Evolutionary conservation across 176 grass and related monocot genomes (phyloP), one percentile per base, ranked within the genome.

Genomic region (Bonia amplexicaulis): DNA sequence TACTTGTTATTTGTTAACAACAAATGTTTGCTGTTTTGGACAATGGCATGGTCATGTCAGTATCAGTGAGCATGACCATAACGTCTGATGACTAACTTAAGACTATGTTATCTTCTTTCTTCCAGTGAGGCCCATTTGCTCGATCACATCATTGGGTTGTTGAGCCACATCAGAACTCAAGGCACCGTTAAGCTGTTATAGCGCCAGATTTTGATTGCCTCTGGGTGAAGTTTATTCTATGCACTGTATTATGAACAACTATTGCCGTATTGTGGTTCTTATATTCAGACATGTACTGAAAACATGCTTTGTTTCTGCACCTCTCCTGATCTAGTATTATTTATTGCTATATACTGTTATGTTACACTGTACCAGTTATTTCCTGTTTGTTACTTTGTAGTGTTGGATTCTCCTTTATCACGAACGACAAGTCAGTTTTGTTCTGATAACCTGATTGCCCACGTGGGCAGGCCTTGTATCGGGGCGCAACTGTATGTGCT

Each of bases 101-200:
- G 29, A 41, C 17, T 19, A 0, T 0, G 17, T 39, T 55, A 0
- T 70, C 1, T 58, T 57, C 5, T 25, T 71, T 73, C 37, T 54
- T 87, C 11, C 85, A 91, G 89, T 91, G 89, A 91, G 29, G 33
- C 69, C 13, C n/a, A 42, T 49, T 63, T 74, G 42, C 41, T 85
- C 7, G 1, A 40, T 6, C 33, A 52, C 6, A 27, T 64, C 84
- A 64, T 69, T 68, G n/a, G 59, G 89, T 68, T 20, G 23, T 52
- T 9, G n/a, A 63, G 60, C 5, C 33, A 14, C 16, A 90, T 20
- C 65, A 69, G 52, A 75, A 87, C 41, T 66, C 41, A 62, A 84
- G 76, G 44, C 54, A 33, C 71, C 63, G 69, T 44, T 68, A 62
- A 84, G 35, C 48, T 83, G 72, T 63, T 84, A 63, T 72, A 55